Evolutionary conservation across 164 flowering plant species (phyloP).

Genomic region (Berberis thunbergii): DNA sequence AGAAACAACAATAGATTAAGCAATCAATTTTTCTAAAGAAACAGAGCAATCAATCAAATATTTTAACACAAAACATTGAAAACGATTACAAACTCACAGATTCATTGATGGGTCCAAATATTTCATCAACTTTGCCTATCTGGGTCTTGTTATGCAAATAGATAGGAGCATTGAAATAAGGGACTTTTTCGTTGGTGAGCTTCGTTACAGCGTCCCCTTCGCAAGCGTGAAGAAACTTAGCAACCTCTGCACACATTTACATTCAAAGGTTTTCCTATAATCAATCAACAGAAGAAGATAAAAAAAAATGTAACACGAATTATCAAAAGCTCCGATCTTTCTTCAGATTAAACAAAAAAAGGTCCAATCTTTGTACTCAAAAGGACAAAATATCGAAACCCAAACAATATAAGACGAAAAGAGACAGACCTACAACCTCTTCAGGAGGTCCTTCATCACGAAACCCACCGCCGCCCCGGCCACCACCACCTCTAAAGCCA

Average conservation of each 20-base stretch:
- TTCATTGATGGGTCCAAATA: constrained; percentile 95
- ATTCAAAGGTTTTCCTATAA: background rate
- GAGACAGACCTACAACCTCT: constrained; percentile 11
- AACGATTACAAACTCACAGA: constrained; percentile 40
- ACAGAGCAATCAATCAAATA: background rate
- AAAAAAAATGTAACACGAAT: background rate
- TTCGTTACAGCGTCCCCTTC: constrained; percentile 96
- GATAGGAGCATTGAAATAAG: constrained; percentile 88
- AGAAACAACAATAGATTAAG: background rate
- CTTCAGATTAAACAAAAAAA: background rate
- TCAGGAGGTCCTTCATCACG: constrained; percentile 14
- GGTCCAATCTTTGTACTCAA: background rate
- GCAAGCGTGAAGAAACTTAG: constrained; percentile 77
- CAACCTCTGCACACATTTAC: constrained; percentile 48
- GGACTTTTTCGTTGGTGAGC: constrained; percentile 85
- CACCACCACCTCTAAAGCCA: constrained; percentile 11
- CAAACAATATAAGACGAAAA: background rate
- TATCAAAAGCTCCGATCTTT: background rate
- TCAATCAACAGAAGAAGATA: background rate
- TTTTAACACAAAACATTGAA: background rate
- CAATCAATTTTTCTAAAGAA: background rate
- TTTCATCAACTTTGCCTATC: constrained; percentile 97
- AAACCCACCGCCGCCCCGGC: constrained; percentile 10
- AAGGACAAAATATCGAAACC: background rate
- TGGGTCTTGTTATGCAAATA: constrained; percentile 89